Evolutionary conservation across 345 rosid genomes (phyloP).

Genomic region (Cardamine chenopodiifolia): DNA sequence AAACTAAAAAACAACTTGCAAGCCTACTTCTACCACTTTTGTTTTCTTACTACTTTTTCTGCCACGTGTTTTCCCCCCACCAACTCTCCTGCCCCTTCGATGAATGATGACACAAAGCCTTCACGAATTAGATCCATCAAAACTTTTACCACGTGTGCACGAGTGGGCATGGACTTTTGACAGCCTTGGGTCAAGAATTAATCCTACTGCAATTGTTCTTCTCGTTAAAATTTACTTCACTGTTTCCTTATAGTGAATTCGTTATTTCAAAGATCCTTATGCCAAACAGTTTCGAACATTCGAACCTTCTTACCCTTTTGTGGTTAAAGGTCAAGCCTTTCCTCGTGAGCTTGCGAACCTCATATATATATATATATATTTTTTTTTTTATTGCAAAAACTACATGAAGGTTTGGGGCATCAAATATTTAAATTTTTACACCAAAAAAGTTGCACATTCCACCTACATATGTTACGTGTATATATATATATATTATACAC

Average conservation of each 20-base stretch:
- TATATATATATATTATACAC: background rate
- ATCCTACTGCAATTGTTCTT: slow-evolving; percentile 12
- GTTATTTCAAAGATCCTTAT: slow-evolving; percentile 12
- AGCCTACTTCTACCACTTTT: background rate
- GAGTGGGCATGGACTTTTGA: slow-evolving; percentile 28
- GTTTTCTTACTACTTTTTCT: background rate
- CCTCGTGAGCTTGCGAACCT: slow-evolving; percentile 1
- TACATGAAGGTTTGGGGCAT: background rate
- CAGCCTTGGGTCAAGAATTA: slow-evolving; percentile 17
- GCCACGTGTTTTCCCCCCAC: background rate
- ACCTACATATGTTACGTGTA: slow-evolving; percentile 1
- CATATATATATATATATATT: background rate
- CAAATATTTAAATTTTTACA: background rate
- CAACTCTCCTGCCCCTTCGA: background rate
- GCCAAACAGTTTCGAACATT: slow-evolving; percentile 16
- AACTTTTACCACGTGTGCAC: slow-evolving; percentile 24
- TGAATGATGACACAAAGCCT: slow-evolving; percentile 25
- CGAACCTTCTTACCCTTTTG: slow-evolving; percentile 2
- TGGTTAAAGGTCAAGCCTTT: background rate
- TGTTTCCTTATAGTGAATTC: slow-evolving; percentile 2
- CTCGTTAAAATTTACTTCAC: slow-evolving; percentile 28
- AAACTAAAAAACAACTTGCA: background rate
- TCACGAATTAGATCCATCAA: background rate
- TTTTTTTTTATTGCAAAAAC: background rate
- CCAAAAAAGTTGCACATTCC: slow-evolving; percentile 32